Base-by-base conservation (phyloP, 2,329 filamentous ascomycete genomes). In the Myotisia sp. region DNA sequence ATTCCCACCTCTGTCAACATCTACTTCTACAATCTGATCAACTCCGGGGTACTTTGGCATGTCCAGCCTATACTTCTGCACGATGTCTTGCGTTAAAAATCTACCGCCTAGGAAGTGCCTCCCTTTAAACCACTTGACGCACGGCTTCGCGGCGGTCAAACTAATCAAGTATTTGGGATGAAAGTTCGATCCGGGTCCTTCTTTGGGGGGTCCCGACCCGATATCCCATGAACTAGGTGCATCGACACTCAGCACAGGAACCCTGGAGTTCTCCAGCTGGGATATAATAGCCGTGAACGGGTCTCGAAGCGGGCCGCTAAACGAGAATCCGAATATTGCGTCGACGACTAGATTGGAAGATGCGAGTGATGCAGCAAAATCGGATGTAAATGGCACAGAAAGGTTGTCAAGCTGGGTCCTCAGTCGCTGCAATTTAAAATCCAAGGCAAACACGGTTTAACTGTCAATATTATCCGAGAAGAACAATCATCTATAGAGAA, bases 171-270 rank as follows among this genome's bases (percentile, higher is more conserved):
- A 76, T 21, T 69, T 65, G 44, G 90, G 90, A 62, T 81, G 76
- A 51, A 92, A 95, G 3, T 67, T 74, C 48, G 77, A 78, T 1
- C 85, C 87, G 0, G 82, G 68, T 10, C 84, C 87, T 1, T 75
- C 71, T 34, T 66, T 61, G 7, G 86, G 85, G 6, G 87, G 87
- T 0, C 90, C 90, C 7, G 67, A 64, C 50, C 93, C 82, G 37
- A 98, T 92, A 55, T 90, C 76, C 90, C 90, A 98, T 2, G 82
- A 90, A 20, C 83, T 92, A 1, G 90, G 90, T 5, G 83, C 85
- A 59, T 98, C 90, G 14, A 98, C 82, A 2, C 84, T 80, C 2
- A 90, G 77, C 0, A 95, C 79, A 0, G 85, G 81, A 5, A 90
- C 50, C 17, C 68, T 68, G 4, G 80, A 79, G 26, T 76, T 67